These are phyloP conservation scores for Acacia acuminata DNA, from an alignment of 306 rosid species.

Conservation along the genomic window DNA sequence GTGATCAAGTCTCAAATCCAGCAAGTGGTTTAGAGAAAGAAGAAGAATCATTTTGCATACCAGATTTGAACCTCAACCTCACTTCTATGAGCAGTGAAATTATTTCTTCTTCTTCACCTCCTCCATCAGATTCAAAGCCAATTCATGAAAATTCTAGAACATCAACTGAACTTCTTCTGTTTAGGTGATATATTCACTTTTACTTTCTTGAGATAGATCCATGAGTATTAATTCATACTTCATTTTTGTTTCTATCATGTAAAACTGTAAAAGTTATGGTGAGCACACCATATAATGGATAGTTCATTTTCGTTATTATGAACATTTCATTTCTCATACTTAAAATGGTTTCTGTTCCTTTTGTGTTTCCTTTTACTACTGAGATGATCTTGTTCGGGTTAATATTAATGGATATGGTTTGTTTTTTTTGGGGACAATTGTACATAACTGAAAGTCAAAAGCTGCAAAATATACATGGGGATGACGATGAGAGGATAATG, in stretches of 20 bases:
- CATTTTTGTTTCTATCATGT: neutral
- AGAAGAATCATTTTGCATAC: conserved; percentile 46
- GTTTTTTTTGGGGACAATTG: neutral
- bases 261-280: neutral
- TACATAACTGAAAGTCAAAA: neutral
- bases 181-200: conserved; percentile 28
- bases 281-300: neutral
- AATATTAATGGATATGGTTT: neutral
- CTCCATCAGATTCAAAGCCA: neutral
- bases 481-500: neutral
- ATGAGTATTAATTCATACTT: neutral
- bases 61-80: conserved; percentile 69
- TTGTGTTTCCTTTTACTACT: no score
- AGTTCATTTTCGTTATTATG: neutral
- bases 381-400: neutral
- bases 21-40: conserved; percentile 43
- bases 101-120: conserved; percentile 23
- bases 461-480: neutral
- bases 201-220: neutral
- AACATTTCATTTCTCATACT: neutral
- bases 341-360: neutral
- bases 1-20: conserved; percentile 51
- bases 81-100: conserved; percentile 7
- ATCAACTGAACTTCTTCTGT: conserved; percentile 41
- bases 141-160: conserved; percentile 23